A percentile compares a stretch with the other conserved stretches of the same genome.
phyloP scores from a whole-genome alignment of 768 basidiomycete species.

The Nevesoporus exiguus region DNA sequence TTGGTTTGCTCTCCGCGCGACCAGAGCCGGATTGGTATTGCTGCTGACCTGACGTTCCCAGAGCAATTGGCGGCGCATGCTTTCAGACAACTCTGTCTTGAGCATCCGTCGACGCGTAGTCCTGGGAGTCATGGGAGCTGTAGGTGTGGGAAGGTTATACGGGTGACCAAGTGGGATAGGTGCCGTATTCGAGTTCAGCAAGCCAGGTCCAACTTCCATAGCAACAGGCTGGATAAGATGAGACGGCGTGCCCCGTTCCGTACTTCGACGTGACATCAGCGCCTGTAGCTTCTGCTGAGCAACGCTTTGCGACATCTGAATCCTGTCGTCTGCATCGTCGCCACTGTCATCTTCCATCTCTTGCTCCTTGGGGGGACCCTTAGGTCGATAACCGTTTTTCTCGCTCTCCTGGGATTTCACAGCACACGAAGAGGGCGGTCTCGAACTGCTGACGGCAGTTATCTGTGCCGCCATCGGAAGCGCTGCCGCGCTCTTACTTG shows the following conservation, averaged over 20 bases:
- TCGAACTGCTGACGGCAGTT: slow-evolving; percentile 36
- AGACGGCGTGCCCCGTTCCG: slow-evolving; percentile 26
- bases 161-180: slow-evolving; percentile 63
- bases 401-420: slow-evolving; percentile 27
- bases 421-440: slow-evolving; percentile 20
- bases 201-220: slow-evolving; percentile 16
- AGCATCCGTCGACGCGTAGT: slow-evolving; percentile 85
- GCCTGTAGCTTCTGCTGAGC: slow-evolving; percentile 66
- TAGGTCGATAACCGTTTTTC: slow-evolving; percentile 53
- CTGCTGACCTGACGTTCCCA: slow-evolving; percentile 74
- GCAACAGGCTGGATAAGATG: slow-evolving; percentile 20
- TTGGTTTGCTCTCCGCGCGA: slow-evolving; percentile 29
- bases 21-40: slow-evolving; percentile 43
- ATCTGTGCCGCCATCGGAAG: slow-evolving; percentile 53
- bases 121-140: slow-evolving; percentile 73
- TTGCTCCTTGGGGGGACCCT: slow-evolving; percentile 58
- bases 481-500: slow-evolving; percentile 58
- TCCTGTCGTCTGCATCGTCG: slow-evolving; percentile 45
- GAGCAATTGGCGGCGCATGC: slow-evolving; percentile 71
- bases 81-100: slow-evolving; percentile 81
- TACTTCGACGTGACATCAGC: slow-evolving; percentile 46
- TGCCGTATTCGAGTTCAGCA: slow-evolving; percentile 34
- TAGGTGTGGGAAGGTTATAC: slow-evolving; percentile 67
- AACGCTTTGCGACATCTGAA: slow-evolving; percentile 62
- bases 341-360: slow-evolving; percentile 69